phyloP scores from a whole-genome alignment of 2,329 filamentous ascomycete species.

The Thelonectria olida region DNA sequence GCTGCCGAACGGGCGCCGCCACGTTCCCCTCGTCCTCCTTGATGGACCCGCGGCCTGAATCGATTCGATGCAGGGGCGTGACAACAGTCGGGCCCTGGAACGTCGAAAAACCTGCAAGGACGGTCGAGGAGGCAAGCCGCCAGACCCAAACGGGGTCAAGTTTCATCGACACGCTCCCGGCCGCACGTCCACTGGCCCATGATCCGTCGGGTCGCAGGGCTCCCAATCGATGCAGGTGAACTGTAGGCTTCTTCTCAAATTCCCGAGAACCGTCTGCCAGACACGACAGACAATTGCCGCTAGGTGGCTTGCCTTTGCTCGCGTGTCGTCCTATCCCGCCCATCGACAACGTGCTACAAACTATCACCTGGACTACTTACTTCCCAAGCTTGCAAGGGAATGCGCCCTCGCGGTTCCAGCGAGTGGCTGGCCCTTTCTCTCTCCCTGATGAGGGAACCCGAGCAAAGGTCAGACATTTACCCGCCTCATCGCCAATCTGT shows the following conservation, averaged over 20 bases:
- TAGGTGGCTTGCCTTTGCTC: constrained; percentile 7
- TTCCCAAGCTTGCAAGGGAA: background rate
- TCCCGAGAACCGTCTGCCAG: background rate
- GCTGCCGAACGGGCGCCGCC: constrained; percentile 14
- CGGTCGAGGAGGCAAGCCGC: constrained; percentile 15
- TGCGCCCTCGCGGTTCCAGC: constrained; percentile 7
- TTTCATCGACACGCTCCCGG: constrained; percentile 32
- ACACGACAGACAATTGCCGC: constrained; percentile 8
- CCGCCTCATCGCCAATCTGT: constrained; percentile 5
- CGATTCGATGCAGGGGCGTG: constrained; percentile 23
- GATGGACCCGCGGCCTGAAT: background rate
- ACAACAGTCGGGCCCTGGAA: background rate
- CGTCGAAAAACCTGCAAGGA: background rate
- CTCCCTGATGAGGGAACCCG: background rate
- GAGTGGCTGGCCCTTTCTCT: constrained; percentile 7
- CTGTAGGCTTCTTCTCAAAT: background rate
- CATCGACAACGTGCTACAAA: background rate
- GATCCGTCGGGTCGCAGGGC: background rate
- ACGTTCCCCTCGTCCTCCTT: constrained; percentile 2
- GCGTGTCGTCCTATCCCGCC: constrained; percentile 14
- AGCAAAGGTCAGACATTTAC: constrained; percentile 1
- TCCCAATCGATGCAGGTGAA: background rate
- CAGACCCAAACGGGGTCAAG: constrained; percentile 15
- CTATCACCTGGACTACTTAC: too few relatives aligned
- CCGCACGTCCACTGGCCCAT: constrained; percentile 28